Conservation (phyloP, 805 yeast genomes). For the Candida dajiaensis region DNA sequence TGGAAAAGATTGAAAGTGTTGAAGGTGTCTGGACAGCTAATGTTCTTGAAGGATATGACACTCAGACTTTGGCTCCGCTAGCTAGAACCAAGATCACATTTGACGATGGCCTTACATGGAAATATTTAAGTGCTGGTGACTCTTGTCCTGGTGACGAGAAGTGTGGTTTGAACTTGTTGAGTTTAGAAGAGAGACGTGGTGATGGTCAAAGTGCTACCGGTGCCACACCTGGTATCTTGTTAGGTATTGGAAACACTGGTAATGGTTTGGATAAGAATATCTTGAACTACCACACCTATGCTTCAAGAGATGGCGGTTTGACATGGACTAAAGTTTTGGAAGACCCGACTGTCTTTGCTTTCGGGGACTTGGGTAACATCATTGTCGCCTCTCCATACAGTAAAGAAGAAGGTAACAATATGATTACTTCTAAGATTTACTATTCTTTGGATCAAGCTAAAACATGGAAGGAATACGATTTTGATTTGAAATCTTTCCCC, state of each 20-base stretch:
- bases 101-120: constrained; percentile 36
- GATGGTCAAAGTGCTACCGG: constrained; percentile 25
- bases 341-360: constrained; percentile 46
- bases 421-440: constrained; percentile 28
- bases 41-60: constrained; percentile 19
- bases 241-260: constrained; percentile 38
- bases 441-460: constrained; percentile 74
- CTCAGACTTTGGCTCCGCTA: constrained; percentile 12
- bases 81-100: constrained; percentile 30
- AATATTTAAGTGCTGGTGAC: constrained; percentile 22
- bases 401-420: constrained; percentile 25
- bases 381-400: constrained; percentile 43
- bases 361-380: constrained; percentile 78
- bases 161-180: constrained; percentile 31
- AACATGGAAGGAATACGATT: constrained; percentile 47
- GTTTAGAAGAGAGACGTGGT: constrained; percentile 28
- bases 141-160: constrained; percentile 24
- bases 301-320: constrained; percentile 77
- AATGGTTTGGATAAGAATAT: constrained; percentile 10
- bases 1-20: constrained; percentile 39
- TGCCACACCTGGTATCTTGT: constrained; percentile 39
- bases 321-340: constrained; percentile 57
- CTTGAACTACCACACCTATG: constrained; percentile 38
- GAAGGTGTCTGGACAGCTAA: constrained; percentile 64
- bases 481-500: constrained; percentile 41